phyloP scores from a whole-genome alignment of 805 yeast genomes.

The Wickerhamiella occidentalis region DNA sequence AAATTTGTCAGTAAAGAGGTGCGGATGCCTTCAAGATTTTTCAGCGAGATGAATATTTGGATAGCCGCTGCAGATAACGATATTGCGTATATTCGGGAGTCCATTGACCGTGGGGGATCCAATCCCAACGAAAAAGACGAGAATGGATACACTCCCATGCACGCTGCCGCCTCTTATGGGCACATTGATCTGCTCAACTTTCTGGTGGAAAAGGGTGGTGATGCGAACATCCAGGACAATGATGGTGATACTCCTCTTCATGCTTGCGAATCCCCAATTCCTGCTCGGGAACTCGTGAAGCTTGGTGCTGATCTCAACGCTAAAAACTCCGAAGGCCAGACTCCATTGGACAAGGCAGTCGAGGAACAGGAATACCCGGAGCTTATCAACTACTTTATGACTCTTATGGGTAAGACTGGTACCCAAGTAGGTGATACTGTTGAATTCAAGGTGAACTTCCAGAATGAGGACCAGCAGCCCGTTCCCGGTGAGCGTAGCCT shows the following conservation, averaged over 20 bases:
- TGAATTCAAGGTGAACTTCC: constrained; percentile 20
- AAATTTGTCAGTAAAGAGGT: not conserved
- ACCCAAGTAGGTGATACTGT: constrained; percentile 21
- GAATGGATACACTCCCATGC: constrained; percentile 92
- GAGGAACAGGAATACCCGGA: constrained; percentile 73
- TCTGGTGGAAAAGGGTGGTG: constrained; percentile 53
- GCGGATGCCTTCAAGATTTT: not conserved
- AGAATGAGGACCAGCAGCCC: constrained; percentile 31
- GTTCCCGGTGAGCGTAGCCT: constrained; percentile 25
- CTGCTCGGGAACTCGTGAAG: constrained; percentile 57
- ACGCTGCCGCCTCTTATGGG: constrained; percentile 94
- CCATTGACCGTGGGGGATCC: constrained; percentile 39
- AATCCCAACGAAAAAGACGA: constrained; percentile 71
- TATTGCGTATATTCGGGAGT: constrained; percentile 42
- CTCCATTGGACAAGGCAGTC: constrained; percentile 60
- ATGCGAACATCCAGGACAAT: constrained; percentile 65
- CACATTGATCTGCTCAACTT: constrained; percentile 54
- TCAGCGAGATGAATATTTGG: constrained; percentile 59
- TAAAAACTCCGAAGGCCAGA: constrained; percentile 62
- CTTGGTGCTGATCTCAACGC: constrained; percentile 53
- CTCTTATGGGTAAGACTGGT: constrained; percentile 30
- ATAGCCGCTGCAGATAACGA: constrained; percentile 86
- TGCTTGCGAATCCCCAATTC: constrained; percentile 60
- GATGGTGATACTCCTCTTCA: constrained; percentile 97
- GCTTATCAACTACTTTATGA: constrained; percentile 48